These are phyloP conservation scores for Botryotinia globosa DNA, from an alignment of 2,329 filamentous ascomycete species.

Conservation along the genomic window DNA sequence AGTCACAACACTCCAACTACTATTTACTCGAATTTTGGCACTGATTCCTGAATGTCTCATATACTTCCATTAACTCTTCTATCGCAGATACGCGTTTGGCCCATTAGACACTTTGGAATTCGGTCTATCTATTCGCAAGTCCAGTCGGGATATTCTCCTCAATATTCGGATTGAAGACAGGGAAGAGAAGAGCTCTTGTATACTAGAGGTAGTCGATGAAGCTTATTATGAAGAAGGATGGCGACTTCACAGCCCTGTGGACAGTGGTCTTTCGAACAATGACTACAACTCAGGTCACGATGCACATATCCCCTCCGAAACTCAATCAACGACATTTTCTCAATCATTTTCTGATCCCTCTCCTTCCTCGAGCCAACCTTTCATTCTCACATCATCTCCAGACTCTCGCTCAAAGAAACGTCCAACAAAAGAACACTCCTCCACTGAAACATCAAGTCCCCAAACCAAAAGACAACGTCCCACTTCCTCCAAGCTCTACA, in stretches of 20 bases:
- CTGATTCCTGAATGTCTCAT: neutral
- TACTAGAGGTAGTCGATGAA: neutral
- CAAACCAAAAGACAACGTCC: neutral
- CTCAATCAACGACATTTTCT: rapidly evolving
- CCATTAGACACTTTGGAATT: neutral
- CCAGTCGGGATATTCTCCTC: neutral
- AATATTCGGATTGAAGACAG: neutral
- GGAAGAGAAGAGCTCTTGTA: neutral
- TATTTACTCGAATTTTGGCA: too few species aligned
- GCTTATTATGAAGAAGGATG: neutral
- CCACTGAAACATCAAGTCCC: neutral
- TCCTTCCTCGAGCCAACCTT: neutral
- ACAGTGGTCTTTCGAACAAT: neutral
- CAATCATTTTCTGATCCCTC: neutral
- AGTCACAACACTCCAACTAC: too few species aligned
- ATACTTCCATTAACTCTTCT: neutral
- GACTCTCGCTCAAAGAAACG: neutral
- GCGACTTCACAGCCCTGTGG: neutral
- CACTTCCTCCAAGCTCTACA: neutral
- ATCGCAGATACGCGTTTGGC: neutral
- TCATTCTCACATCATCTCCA: too few species aligned
- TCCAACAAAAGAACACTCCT: neutral
- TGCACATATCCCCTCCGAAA: neutral
- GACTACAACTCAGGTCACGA: neutral
- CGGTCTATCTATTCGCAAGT: neutral